phyloP scores from a whole-genome alignment of 108 stramenopile genomes.

The Skeletonema tropicum region DNA sequence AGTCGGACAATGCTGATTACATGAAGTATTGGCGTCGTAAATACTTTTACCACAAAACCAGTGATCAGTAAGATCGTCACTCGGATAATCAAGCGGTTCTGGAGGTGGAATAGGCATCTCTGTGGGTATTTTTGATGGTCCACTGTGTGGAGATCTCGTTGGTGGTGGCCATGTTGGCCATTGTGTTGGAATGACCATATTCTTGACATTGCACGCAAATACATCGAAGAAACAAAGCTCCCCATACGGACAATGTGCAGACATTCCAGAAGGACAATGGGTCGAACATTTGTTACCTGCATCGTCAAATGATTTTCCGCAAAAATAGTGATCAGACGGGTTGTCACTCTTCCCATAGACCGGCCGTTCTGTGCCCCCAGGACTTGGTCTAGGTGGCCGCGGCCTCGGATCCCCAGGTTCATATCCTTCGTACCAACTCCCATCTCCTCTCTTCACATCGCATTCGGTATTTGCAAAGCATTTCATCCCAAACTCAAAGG shows the following conservation, averaged over 20 bases:
- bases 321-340: slow-evolving; percentile 43
- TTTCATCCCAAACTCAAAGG: slow-evolving; percentile 31
- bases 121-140: slow-evolving; percentile 47
- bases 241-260: slow-evolving; percentile 21
- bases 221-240: slow-evolving; percentile 34
- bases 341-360: slow-evolving; percentile 30
- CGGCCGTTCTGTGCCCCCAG: slow-evolving; percentile 32
- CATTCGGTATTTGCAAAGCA: slow-evolving; percentile 46
- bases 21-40: slow-evolving; percentile 24
- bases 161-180: slow-evolving; percentile 4
- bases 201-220: slow-evolving; percentile 35
- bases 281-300: slow-evolving; percentile 26
- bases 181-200: slow-evolving; percentile 17
- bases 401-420: slow-evolving; percentile 8
- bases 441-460: slow-evolving; percentile 39
- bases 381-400: slow-evolving; percentile 23
- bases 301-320: slow-evolving; percentile 37
- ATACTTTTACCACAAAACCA: slow-evolving; percentile 43
- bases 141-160: slow-evolving; percentile 4
- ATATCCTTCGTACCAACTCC: slow-evolving; percentile 2
- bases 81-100: slow-evolving; percentile 38
- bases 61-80: slow-evolving; percentile 45
- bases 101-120: slow-evolving; percentile 46
- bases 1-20: slow-evolving; percentile 31
- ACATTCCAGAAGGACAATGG: slow-evolving; percentile 39